A percentile compares a stretch with the other conserved stretches of the same genome.
Conservation (phyloP, 1,284 basidiomycete genomes). For the Cutaneotrichosporon sp. region DNA sequence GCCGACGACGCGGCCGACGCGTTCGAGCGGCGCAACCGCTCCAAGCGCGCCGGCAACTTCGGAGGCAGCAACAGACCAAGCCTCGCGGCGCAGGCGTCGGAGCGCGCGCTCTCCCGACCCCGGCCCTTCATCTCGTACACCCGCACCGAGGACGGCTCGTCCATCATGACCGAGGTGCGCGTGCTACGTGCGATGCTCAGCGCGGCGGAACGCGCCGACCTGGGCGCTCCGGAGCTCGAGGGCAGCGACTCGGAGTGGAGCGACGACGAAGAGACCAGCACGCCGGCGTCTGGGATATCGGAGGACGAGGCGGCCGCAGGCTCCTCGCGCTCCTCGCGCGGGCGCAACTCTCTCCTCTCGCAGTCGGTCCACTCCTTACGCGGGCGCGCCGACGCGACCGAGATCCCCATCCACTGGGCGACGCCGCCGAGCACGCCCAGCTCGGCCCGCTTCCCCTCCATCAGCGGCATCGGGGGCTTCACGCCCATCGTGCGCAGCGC, state of each 20-base stretch:
- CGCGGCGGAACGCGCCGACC: constrained; percentile 13
- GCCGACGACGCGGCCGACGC: constrained; percentile 4
- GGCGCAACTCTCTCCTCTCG: neutral
- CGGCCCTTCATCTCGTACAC: constrained; percentile 49
- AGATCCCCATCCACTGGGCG: constrained; percentile 15
- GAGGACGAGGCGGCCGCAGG: neutral
- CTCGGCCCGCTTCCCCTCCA: neutral
- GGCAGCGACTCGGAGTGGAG: constrained; percentile 18
- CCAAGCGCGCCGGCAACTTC: neutral
- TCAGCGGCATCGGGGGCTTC: neutral
- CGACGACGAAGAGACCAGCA: constrained; percentile 10
- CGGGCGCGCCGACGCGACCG: neutral
- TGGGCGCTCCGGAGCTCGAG: constrained; percentile 29
- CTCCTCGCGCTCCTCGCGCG: neutral
- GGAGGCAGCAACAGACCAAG: neutral
- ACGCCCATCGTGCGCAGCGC: constrained; percentile 5
- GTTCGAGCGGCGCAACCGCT: constrained; percentile 1
- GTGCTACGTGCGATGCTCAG: constrained; percentile 38
- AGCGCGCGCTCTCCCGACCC: neutral
- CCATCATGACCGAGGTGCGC: constrained; percentile 41
- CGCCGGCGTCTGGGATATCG: neutral
- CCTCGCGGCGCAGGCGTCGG: neutral
- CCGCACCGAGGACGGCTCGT: constrained; percentile 43
- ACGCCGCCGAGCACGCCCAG: constrained; percentile 8
- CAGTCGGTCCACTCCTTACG: neutral